Evolutionary conservation across 2,329 filamentous ascomycete species (phyloP), one percentile per base, ranked within the genome.

Genomic region (Dryadomyces quercivorus): DNA sequence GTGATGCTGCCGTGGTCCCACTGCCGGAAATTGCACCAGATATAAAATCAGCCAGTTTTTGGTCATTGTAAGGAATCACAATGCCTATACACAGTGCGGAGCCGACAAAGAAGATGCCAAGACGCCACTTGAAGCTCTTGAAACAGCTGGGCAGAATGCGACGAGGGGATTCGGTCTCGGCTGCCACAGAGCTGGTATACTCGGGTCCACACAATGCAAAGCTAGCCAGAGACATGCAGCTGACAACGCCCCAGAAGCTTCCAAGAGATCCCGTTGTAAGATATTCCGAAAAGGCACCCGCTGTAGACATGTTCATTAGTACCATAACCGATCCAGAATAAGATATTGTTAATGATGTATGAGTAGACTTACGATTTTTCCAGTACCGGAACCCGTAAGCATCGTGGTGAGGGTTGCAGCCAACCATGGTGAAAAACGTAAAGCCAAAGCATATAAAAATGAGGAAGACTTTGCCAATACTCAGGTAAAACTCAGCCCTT

Each of bases 41-140:
- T 80, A 78, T 20, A 69, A 63, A 60, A 0, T 76, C 75, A 16
- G 63, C 69, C 58, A 84, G 67, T 18, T 73, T 75, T 1, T 69
- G 59, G 60, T 83, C 78, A 54, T 83, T 75, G 63, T 79, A 80
- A 1, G 82, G 72, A 53, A 85, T 73, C 55, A 84, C 64, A 55
- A 85, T 77, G 2, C 81, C 81, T 16, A 85, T 75, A 51, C 74
- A 75, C 2, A 88, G 70, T 4, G 80, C 79, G 10, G 82, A 80
- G 4, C 84, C 74, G n/a, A 86, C 75, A 67, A 86, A 86, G 67
- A 87, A 86, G 1, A 76, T 63, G 2, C 76, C 82, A 51, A 86
- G 71, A 36, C 83, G 78, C 66, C 81, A 84, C 66, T 85, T 85
- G 3, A 85, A 80, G 2, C 78, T 80, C 57, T 83, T 84, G 67